Percentiles rank a stretch among this genome's conserved stretches.
Evolutionary conservation across 2,329 filamentous ascomycete genomes (phyloP).

Genomic region (Pseudopithomyces maydicus): DNA sequence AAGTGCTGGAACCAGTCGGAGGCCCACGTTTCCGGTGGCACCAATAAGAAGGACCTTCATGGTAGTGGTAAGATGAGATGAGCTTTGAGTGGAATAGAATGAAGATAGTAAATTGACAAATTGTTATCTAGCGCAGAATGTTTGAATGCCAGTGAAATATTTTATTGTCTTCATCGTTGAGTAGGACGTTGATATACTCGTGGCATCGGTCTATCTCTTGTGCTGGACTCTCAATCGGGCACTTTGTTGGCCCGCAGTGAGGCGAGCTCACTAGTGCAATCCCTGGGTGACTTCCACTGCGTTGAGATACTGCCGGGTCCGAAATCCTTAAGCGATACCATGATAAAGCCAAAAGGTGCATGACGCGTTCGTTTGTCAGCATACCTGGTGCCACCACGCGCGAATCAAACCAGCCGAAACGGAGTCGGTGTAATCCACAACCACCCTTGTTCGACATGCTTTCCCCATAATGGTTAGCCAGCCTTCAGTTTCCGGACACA

Average conservation of each 20-base stretch:
- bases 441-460: not conserved
- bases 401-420: not conserved
- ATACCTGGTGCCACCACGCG: not conserved
- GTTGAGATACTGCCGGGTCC: not conserved
- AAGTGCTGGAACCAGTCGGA: slow-evolving; percentile 44
- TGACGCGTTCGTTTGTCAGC: not conserved
- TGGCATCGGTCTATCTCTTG: not conserved
- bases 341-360: not conserved
- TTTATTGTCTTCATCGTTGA: not conserved
- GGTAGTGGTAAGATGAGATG: slow-evolving; percentile 10
- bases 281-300: not conserved
- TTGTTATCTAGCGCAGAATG: not conserved
- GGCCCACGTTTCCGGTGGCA: slow-evolving; percentile 47
- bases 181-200: not conserved
- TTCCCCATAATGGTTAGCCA: too few species aligned
- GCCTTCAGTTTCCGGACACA: too few species aligned
- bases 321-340: not conserved
- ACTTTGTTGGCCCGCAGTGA: not conserved
- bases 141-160: not conserved
- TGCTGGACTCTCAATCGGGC: not conserved
- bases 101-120: not conserved
- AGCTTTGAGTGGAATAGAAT: not conserved
- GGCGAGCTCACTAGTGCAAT: not conserved
- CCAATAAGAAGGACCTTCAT: slow-evolving; percentile 51
- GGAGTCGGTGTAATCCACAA: not conserved